phyloP scores from a whole-genome alignment of 768 basidiomycete genomes.

The Lanmaoa rubissima region DNA sequence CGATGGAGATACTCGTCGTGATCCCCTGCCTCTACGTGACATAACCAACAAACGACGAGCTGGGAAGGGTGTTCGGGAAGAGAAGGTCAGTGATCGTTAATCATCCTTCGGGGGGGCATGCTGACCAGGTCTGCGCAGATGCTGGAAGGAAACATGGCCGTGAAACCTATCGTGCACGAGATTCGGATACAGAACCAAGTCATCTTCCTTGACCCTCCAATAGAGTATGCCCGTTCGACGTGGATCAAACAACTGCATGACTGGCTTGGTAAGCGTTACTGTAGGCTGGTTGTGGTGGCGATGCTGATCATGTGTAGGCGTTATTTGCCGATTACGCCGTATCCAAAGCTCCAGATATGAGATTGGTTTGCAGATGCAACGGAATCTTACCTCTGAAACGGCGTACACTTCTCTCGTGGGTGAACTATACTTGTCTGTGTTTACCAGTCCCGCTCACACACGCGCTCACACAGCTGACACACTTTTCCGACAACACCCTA shows the following conservation, averaged over 20 bases:
- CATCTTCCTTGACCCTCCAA: constrained; percentile 97
- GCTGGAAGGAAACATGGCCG: constrained; percentile 67
- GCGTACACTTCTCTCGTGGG: constrained; percentile 83
- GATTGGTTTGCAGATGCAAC: constrained; percentile 91
- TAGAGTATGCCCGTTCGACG: constrained; percentile 86
- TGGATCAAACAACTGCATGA: constrained; percentile 91
- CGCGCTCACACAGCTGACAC: constrained; percentile 54
- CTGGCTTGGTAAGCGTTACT: constrained; percentile 63
- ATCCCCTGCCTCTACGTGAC: constrained; percentile 50
- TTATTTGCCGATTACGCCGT: constrained; percentile 81
- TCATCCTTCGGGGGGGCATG: not conserved
- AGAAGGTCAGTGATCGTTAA: constrained; percentile 53
- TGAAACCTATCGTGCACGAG: constrained; percentile 91
- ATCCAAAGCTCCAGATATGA: constrained; percentile 97
- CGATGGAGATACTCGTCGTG: constrained; percentile 61
- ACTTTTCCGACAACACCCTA: constrained; percentile 69
- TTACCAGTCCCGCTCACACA: constrained; percentile 5
- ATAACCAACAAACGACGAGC: constrained; percentile 61
- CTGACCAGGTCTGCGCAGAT: constrained; percentile 41
- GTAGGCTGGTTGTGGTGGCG: not conserved
- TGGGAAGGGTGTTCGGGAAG: constrained; percentile 73
- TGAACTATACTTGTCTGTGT: not conserved
- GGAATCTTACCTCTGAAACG: constrained; percentile 57
- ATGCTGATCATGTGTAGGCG: constrained; percentile 43
- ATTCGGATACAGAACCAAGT: constrained; percentile 98